These are phyloP conservation scores for Pleurotus giganteus DNA, from an alignment of 768 basidiomycete genomes.

Conservation along the genomic window DNA sequence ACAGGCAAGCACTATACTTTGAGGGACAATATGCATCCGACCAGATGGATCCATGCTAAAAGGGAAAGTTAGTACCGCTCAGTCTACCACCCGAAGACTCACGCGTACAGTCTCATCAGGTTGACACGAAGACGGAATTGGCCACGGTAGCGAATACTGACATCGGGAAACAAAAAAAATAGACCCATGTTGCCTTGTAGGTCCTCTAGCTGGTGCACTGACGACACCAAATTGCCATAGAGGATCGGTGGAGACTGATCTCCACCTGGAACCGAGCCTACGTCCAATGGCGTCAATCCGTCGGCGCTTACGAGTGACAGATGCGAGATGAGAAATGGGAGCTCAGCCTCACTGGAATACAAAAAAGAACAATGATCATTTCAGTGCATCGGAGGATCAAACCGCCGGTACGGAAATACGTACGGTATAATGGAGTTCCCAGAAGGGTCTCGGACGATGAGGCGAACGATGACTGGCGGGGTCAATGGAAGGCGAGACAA, in stretches of 20 bases:
- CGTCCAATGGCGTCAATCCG: slow-evolving; percentile 60
- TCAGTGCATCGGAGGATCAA: not conserved
- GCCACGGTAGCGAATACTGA: slow-evolving; percentile 78
- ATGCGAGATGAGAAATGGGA: slow-evolving; percentile 86
- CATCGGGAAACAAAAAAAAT: slow-evolving; percentile 90
- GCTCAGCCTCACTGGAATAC: slow-evolving; percentile 68
- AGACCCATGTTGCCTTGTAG: slow-evolving; percentile 77
- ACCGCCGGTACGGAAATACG: slow-evolving; percentile 29
- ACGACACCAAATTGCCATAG: slow-evolving; percentile 84
- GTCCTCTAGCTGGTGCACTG: slow-evolving; percentile 77
- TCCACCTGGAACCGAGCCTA: slow-evolving; percentile 52
- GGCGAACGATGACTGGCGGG: slow-evolving; percentile 79
- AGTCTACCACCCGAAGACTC: slow-evolving; percentile 31
- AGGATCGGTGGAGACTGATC: slow-evolving; percentile 57
- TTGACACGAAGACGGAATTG: slow-evolving; percentile 73
- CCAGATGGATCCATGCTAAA: slow-evolving; percentile 50
- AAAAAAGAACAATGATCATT: slow-evolving; percentile 9
- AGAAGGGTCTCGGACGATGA: slow-evolving; percentile 69
- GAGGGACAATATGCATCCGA: slow-evolving; percentile 47
- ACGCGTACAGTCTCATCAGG: slow-evolving; percentile 75
- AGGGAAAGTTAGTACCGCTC: slow-evolving; percentile 1
- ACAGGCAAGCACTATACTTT: slow-evolving; percentile 67
- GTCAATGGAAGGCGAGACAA: slow-evolving; percentile 81
- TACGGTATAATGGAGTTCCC: slow-evolving; percentile 79
- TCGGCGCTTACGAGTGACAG: slow-evolving; percentile 73